A percentile compares a stretch with the other conserved stretches of the same genome.
Evolutionary conservation across 257 asterid genomes (phyloP).

Genomic region (Cruciata laevipes): DNA sequence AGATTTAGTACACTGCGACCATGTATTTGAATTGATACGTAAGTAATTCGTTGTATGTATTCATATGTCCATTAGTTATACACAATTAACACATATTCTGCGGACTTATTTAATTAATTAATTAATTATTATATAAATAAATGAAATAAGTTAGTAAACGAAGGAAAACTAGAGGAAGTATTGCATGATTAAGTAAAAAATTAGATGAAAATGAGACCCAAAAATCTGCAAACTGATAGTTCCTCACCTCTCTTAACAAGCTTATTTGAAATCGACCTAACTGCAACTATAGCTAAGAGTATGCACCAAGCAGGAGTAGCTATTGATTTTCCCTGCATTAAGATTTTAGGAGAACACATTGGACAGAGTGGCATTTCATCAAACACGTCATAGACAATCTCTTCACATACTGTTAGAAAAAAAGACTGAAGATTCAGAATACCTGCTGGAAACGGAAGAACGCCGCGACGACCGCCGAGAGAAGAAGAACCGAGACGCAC

Average conservation of each 20-base stretch:
- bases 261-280: conserved; percentile 7
- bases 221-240: background rate
- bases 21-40: too few species aligned
- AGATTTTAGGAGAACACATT: background rate
- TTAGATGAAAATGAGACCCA: background rate
- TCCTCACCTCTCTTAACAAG: conserved; percentile 21
- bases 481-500: conserved; percentile 31
- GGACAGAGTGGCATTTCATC: background rate
- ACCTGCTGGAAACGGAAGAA: conserved; percentile 44
- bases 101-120: too few species aligned
- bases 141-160: too few species aligned
- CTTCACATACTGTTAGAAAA: background rate
- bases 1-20: too few species aligned
- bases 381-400: background rate
- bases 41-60: too few species aligned
- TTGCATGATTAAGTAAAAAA: background rate
- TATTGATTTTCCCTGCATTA: conserved; percentile 12
- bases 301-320: conserved; percentile 9
- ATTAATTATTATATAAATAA: too few species aligned
- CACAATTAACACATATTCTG: too few species aligned
- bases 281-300: background rate
- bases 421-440: background rate
- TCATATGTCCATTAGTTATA: too few species aligned
- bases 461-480: conserved; percentile 18
- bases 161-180: too few species aligned